Evolutionary conservation across 176 grass and related monocot genomes (phyloP), one percentile per base, ranked within the genome.

Genomic region (Cymbopogon citratus): DNA sequence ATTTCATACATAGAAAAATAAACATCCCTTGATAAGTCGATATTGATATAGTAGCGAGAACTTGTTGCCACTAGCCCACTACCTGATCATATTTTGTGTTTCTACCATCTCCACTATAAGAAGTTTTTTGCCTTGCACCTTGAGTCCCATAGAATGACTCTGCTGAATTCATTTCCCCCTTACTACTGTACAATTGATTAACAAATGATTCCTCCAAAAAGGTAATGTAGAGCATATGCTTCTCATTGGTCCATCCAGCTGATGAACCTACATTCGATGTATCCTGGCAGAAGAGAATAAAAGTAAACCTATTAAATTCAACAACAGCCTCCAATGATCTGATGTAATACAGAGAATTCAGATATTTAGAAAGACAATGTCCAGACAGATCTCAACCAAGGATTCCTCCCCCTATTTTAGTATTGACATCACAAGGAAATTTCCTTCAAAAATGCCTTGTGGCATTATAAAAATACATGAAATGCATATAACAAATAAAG

Each of bases 181-280:
- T 49, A 73, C 70, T 27, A 73, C 43, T 78, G 40, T 94, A 80
- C 72, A 94, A 85, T 80, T 89, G 85, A 80, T 57, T 87, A 60
- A 94, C 77, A 92, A 94, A 97, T 56, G 90, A 87, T 87, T 89
- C 63, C 74, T 97, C 94, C 43, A 92, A 77, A 73, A 75, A 92
- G 26, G 73, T 85, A 64, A 94, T 87, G 89, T 92, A 97, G 18
- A 81, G 70, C 77, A 75, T 92, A 64, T 92, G 95, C 86, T 97
- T 97, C 81, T 94, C 90, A 78, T 97, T 66, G 45, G 90, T 97
- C 90, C 94, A 97, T 68, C 90, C 87, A 60, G 72, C 77, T 12
- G 87, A 88, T 59, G 83, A 87, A 67, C 80, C 80, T 33, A 25
- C 15, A 13, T 64, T 71, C 35, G 7, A 29, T 12, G 12, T 62